Evolutionary conservation across 495 filamentous ascomycete species (phyloP).

Genomic region (Penicillium daleae): DNA sequence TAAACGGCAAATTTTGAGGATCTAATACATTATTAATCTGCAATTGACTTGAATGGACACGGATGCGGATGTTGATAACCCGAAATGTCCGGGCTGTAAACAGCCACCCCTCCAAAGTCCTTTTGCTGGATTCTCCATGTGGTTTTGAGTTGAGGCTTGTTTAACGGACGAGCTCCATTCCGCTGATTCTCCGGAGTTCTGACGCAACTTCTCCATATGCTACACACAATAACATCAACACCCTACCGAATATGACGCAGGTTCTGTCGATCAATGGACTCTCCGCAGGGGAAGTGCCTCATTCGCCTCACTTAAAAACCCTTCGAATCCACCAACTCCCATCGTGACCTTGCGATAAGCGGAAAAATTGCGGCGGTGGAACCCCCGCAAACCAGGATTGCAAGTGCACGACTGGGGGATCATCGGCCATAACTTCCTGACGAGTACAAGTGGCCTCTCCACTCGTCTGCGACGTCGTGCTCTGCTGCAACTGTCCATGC

Average conservation of each 20-base stretch:
- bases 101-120: not conserved
- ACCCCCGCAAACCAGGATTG: slow-evolving; percentile 15
- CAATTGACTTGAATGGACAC: slow-evolving; percentile 3
- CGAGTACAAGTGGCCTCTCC: slow-evolving; percentile 7
- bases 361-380: slow-evolving; percentile 37
- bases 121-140: not conserved
- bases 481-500: slow-evolving; percentile 17
- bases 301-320: not conserved
- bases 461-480: slow-evolving; percentile 15
- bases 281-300: slow-evolving; percentile 9
- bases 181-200: not conserved
- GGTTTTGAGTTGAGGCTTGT: not conserved
- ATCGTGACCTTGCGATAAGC: slow-evolving; percentile 26
- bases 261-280: not conserved
- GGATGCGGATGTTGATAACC: not conserved
- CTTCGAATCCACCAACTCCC: not conserved
- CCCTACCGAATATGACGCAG: not conserved
- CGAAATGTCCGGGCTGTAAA: not conserved
- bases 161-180: not conserved
- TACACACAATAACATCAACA: not conserved
- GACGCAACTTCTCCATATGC: not conserved
- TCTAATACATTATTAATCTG: not conserved
- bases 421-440: slow-evolving; percentile 24
- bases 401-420: slow-evolving; percentile 20
- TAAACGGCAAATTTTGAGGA: slow-evolving; percentile 2